Conservation (phyloP, 2,329 filamentous ascomycete genomes). For the Rutstroemia sydowiana region DNA sequence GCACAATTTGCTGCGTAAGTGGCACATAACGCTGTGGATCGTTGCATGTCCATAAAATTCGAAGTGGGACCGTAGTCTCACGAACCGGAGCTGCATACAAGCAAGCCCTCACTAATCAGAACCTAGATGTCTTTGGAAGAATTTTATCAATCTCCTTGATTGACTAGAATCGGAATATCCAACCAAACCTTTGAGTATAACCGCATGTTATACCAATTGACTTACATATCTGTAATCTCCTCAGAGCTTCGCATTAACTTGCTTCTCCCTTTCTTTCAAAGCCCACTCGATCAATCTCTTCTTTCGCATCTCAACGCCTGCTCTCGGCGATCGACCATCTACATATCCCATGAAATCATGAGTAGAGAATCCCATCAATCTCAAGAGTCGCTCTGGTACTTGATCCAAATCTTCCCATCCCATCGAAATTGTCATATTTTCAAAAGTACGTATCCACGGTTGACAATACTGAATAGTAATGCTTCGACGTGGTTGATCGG, state of each 20-base stretch:
- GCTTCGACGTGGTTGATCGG: slow-evolving; percentile 16
- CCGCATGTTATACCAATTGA: too few relatives aligned
- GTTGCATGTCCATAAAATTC: too few relatives aligned
- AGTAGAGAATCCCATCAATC: slow-evolving; percentile 25
- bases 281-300: slow-evolving; percentile 26
- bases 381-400: slow-evolving; percentile 22
- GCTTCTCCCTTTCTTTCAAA: slow-evolving; percentile 10
- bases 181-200: too few relatives aligned
- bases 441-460: slow-evolving; percentile 33
- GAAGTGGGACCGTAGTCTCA: too few relatives aligned
- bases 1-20: too few relatives aligned
- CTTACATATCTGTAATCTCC: not conserved
- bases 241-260: slow-evolving; percentile 1
- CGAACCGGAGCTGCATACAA: too few relatives aligned
- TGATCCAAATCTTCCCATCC: slow-evolving; percentile 28
- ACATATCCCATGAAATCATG: slow-evolving; percentile 28
- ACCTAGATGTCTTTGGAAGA: too few relatives aligned
- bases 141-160: too few relatives aligned
- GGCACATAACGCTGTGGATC: too few relatives aligned
- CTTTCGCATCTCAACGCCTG: slow-evolving; percentile 28
- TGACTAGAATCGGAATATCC: too few relatives aligned
- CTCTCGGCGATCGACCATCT: slow-evolving; percentile 24
- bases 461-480: slow-evolving; percentile 29
- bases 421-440: slow-evolving; percentile 33
- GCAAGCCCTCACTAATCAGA: too few relatives aligned